A percentile compares a stretch with the other conserved stretches of the same genome.
These are phyloP conservation scores for Teratosphaeria pseudoeucalypti DNA, from an alignment of 2,329 filamentous ascomycete genomes.

Conservation along the genomic window DNA sequence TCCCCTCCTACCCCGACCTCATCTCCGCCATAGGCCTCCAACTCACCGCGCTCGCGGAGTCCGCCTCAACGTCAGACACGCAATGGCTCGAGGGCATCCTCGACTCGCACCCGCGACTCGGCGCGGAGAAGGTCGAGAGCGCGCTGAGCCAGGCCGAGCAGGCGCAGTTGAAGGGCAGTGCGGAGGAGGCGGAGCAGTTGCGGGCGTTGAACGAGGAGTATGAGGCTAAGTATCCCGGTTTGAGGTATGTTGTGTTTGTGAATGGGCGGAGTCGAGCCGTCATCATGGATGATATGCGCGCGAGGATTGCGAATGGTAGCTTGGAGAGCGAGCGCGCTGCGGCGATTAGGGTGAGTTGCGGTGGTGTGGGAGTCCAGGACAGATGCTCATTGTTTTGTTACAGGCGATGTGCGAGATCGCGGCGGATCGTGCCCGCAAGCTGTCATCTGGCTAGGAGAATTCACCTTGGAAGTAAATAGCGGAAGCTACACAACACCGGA, in stretches of 20 bases:
- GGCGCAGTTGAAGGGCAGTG: conserved; percentile 52
- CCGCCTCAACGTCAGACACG: conserved; percentile 40
- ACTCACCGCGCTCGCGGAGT: conserved; percentile 50
- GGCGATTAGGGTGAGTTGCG: conserved; percentile 56
- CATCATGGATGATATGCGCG: conserved; percentile 74
- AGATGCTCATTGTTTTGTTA: conserved; percentile 3
- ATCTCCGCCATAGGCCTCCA: conserved; percentile 56
- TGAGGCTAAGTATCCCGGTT: conserved; percentile 66
- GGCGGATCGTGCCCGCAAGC: conserved; percentile 61
- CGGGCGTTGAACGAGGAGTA: conserved; percentile 63
- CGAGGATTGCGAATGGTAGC: conserved; percentile 59
- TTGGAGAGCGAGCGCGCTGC: conserved; percentile 57
- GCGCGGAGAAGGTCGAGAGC: conserved; percentile 72
- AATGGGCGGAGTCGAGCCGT: conserved; percentile 63
- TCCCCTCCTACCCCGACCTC: conserved; percentile 58
- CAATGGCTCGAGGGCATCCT: conserved; percentile 60
- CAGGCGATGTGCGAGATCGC: conserved; percentile 91
- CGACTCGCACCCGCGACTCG: conserved; percentile 72
- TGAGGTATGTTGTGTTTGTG: conserved; percentile 87
- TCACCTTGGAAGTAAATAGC: too few species aligned
- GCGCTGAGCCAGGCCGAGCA: conserved; percentile 74
- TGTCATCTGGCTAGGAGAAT: conserved; percentile 22
- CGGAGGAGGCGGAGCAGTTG: conserved; percentile 48
- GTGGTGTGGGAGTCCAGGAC: neutral
- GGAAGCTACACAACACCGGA: too few species aligned